Percentiles rank a stretch among this genome's conserved stretches.
phyloP scores from a whole-genome alignment of 2,329 filamentous ascomycete species.

The Aureobasidium sp. region DNA sequence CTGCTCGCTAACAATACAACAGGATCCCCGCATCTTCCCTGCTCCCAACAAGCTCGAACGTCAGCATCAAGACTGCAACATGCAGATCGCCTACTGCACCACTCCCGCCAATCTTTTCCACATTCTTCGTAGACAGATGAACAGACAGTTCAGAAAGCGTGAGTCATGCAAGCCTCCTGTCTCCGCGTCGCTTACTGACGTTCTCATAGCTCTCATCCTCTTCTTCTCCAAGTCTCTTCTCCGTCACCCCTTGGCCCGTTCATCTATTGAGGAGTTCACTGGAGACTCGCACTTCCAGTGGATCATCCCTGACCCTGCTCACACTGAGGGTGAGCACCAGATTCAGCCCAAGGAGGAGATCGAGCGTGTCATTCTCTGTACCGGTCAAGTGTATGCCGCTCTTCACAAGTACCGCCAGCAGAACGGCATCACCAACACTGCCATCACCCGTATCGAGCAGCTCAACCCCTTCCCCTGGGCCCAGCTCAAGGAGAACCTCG shows the following conservation, averaged over 20 bases:
- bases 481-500: slow-evolving; percentile 91
- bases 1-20: background rate
- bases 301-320: slow-evolving; percentile 88
- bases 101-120: slow-evolving; percentile 94
- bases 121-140: slow-evolving; percentile 92
- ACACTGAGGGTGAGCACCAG: slow-evolving; percentile 54
- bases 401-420: slow-evolving; percentile 85
- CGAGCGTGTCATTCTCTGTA: slow-evolving; percentile 88
- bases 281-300: slow-evolving; percentile 91
- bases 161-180: slow-evolving; percentile 38
- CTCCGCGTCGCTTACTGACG: slow-evolving; percentile 19
- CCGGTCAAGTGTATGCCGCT: slow-evolving; percentile 86
- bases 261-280: slow-evolving; percentile 81
- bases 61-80: slow-evolving; percentile 99
- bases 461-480: slow-evolving; percentile 99
- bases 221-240: slow-evolving; percentile 99
- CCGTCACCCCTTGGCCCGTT: slow-evolving; percentile 87
- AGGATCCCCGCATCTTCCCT: slow-evolving; percentile 85
- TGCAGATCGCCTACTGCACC: slow-evolving; percentile 98
- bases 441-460: slow-evolving; percentile 93
- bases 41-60: slow-evolving; percentile 81
- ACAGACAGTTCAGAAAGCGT: slow-evolving; percentile 99
- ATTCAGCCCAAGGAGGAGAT: slow-evolving; percentile 80
- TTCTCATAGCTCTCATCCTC: slow-evolving; percentile 67
- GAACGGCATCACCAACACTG: slow-evolving; percentile 80